These are phyloP conservation scores for Cercospora zeina DNA, from an alignment of 2,329 filamentous ascomycete genomes.

Conservation along the genomic window DNA sequence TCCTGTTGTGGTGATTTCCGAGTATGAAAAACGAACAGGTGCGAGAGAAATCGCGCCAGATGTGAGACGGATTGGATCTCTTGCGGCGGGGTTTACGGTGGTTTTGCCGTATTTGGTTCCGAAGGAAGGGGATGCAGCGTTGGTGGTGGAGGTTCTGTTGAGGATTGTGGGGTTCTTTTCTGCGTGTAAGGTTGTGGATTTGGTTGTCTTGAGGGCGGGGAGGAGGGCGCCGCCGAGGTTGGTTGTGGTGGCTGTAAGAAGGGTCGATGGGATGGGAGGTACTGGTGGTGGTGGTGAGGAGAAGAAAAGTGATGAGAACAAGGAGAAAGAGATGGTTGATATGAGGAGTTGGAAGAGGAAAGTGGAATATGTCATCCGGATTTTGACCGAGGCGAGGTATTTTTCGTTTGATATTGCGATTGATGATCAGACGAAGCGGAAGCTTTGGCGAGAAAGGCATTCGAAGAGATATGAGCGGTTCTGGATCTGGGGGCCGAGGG, in stretches of 20 bases:
- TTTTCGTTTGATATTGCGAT: constrained; percentile 16
- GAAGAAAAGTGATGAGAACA: neutral
- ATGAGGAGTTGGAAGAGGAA: neutral
- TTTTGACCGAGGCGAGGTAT: constrained; percentile 14
- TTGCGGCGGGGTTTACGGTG: constrained; percentile 5
- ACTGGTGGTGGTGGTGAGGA: too few species aligned
- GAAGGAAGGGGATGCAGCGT: neutral
- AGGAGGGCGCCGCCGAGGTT: constrained; percentile 2
- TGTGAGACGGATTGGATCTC: constrained; percentile 4
- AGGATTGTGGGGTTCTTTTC: constrained; percentile 13
- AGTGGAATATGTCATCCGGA: constrained; percentile 6
- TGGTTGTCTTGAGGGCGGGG: neutral
- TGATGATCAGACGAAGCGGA: constrained; percentile 4
- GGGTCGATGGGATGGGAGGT: too few species aligned
- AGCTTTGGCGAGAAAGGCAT: neutral
- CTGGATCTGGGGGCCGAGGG: constrained; percentile 9
- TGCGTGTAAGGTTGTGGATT: constrained; percentile 15
- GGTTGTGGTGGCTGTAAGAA: too few species aligned
- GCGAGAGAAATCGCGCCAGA: constrained; percentile 8
- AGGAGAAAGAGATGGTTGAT: neutral
- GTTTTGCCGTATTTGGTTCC: constrained; percentile 9
- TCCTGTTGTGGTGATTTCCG: too few species aligned
- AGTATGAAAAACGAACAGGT: constrained; percentile 7
- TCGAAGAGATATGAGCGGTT: neutral
- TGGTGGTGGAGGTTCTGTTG: neutral